Base-by-base conservation (phyloP, 2,329 filamentous ascomycete species). In the Fusarium staphyleae region DNA sequence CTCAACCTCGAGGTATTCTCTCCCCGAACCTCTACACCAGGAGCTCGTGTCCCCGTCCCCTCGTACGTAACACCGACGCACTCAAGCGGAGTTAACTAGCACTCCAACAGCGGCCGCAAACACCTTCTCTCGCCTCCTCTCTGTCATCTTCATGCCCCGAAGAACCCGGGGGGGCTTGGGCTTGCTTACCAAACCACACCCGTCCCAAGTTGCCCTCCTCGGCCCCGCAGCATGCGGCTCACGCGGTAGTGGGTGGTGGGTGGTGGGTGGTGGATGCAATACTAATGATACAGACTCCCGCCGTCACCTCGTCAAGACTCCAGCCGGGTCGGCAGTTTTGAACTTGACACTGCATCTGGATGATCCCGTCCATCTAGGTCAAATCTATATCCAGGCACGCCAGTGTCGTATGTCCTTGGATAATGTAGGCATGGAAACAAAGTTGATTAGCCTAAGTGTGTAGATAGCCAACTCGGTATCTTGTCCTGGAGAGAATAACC, bases 31-130 rank as follows among this genome's bases (percentile, higher is more conserved):
- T 13, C 13, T 9, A 45, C 19, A 24, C 22, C 8, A 8, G 22
- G 7, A 24, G 22, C 7, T 24, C 22, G 14, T 15, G 44, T 24
- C 37, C 42, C 53, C 14, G 45, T 37, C 24, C 16, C 8, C 47
- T 48, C 33, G 48, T 61, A 61, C 57, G 57, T 62, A 61, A 61
- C 37, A 39, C 37, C 54, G 9, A 61, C 49, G 57, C 48, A 58
- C 26, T 45, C 15, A 30, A 45, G 57, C 52, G 56, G 56, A 60
- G 57, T n/a, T n/a, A n/a, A n/a, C 45, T 24, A 12, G 15, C 29
- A n/a, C 42, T 26, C 28, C n/a, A 12, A 46, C 32, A 36, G 16
- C 43, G 43, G 43, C 24, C 24, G 34, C 43, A 47, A 8, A 18
- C 30, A 32, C 32, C 29, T 43, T 45, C 44, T 45, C 44, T 51